Base-by-base conservation (phyloP, 192 early-diverging fungal genomes). In the Paraglomus occultum region DNA sequence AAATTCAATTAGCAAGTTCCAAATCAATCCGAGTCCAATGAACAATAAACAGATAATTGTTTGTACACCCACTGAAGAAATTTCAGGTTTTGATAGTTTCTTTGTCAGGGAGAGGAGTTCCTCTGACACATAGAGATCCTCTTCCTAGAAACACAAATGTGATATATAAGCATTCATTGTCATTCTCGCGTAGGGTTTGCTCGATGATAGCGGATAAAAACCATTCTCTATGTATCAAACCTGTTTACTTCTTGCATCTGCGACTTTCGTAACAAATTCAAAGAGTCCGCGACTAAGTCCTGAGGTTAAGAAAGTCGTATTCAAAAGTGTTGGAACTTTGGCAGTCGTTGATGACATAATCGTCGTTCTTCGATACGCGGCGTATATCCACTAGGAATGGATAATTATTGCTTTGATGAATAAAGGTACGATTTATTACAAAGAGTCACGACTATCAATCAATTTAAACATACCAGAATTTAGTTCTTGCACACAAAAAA, bases 231-330 rank as follows among this genome's bases (percentile, higher is more conserved):
- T 11, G 6, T 10, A 23, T 38, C 17, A 4, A 40, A 68, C 66
- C 66, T 68, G 66, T 44, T 68, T 68, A 55, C 66, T 68, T 68
- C 43, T 68, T 23, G 66, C 66, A 15, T 68, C 66, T 2, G 46
- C 66, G 14, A 68, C 42, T 54, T 46, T 68, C 15, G 31, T 55
- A 18, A 68, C 42, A 53, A 68, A 68, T 11, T 68, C 52, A 23
- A 55, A 68, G n/a, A 53, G 55, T 22, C 66, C 52, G 14, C 40
- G 23, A 44, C 66, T 68, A 44, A 55, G 15, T 9, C 66, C 66
- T 15, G 66, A 68, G 14, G 66, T 68, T 22, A 68, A 45, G 40
- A 44, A 68, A 20, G 38, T 45, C 23, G 66, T 7, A 31, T 68
- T 68, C 15, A 68, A 31, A n/a, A 68, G n/a, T n/a, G 66, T 68